These are phyloP conservation scores for Melaleuca quinquenervia DNA, from an alignment of 345 rosid species.

Conservation along the genomic window DNA sequence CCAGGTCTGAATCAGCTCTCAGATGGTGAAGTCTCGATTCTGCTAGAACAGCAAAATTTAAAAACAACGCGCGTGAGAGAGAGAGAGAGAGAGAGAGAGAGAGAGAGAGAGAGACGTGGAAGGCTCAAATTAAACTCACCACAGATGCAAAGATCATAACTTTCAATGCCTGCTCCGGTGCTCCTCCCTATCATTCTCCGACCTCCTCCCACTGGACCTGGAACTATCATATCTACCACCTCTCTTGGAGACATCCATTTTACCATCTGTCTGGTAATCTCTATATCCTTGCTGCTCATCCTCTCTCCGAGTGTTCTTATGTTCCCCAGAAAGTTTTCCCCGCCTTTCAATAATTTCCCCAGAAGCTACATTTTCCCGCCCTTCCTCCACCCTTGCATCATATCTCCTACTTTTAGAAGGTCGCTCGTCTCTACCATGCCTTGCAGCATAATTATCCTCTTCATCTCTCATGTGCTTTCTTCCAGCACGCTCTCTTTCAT, in stretches of 20 bases:
- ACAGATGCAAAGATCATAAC: neutral
- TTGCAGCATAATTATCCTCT: neutral
- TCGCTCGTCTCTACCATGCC: neutral
- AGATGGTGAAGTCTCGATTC: neutral
- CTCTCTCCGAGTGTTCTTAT: neutral
- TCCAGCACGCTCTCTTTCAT: neutral
- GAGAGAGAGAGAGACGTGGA: neutral
- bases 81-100: neutral
- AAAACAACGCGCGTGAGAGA: neutral
- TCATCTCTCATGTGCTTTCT: neutral
- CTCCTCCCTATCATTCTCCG: neutral
- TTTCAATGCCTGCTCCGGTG: neutral
- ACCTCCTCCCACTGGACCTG: constrained; percentile 1
- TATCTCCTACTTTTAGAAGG: neutral
- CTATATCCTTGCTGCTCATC: neutral
- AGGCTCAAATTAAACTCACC: neutral
- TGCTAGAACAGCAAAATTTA: neutral
- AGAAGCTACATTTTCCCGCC: neutral
- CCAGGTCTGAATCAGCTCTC: neutral
- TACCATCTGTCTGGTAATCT: neutral
- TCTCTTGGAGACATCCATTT: neutral
- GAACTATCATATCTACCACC: constrained; percentile 3
- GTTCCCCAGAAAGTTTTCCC: neutral
- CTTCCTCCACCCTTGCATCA: neutral
- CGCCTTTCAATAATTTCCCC: neutral